Conservation (phyloP, 2,329 filamentous ascomycete species). For the Clarireedia monteithiana region DNA sequence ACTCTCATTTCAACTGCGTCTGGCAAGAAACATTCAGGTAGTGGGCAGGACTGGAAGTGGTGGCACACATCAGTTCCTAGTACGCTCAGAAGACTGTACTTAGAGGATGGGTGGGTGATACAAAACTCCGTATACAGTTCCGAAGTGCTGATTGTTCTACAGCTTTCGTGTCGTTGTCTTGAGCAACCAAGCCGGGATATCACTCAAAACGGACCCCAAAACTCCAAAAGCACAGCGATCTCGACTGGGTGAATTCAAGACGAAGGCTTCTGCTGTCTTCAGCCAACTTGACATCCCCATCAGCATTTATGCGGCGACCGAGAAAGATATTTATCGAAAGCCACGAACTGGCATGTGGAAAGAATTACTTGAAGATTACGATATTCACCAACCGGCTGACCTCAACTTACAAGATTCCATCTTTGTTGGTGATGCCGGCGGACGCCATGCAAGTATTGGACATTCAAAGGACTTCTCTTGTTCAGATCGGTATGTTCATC, state of each 20-base stretch:
- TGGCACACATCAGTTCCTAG: conserved; percentile 68
- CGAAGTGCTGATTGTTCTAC: conserved; percentile 5
- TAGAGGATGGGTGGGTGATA: conserved; percentile 53
- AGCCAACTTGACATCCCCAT: conserved; percentile 66
- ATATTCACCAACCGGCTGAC: conserved; percentile 34
- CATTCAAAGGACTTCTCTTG: conserved; percentile 55
- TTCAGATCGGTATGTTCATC: conserved; percentile 40
- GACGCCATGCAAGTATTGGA: conserved; percentile 41
- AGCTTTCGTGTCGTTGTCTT: conserved; percentile 73
- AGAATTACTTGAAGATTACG: conserved; percentile 47
- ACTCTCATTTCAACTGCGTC: conserved; percentile 77
- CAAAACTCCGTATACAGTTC: background rate
- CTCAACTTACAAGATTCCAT: conserved; percentile 67
- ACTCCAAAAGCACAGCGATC: conserved; percentile 57
- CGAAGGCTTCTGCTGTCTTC: conserved; percentile 65
- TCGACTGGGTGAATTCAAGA: conserved; percentile 72
- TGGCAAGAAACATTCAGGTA: conserved; percentile 67
- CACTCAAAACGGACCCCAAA: conserved; percentile 66
- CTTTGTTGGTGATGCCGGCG: conserved; percentile 84
- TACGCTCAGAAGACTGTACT: conserved; percentile 57
- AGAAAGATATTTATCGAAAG: conserved; percentile 75
- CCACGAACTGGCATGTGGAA: conserved; percentile 86
- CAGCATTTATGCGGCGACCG: conserved; percentile 79
- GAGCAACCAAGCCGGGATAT: conserved; percentile 83
- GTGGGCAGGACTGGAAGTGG: conserved; percentile 86